Evolutionary conservation across 2,329 filamentous ascomycete genomes (phyloP).

Genomic region (Emergomyces africanus): DNA sequence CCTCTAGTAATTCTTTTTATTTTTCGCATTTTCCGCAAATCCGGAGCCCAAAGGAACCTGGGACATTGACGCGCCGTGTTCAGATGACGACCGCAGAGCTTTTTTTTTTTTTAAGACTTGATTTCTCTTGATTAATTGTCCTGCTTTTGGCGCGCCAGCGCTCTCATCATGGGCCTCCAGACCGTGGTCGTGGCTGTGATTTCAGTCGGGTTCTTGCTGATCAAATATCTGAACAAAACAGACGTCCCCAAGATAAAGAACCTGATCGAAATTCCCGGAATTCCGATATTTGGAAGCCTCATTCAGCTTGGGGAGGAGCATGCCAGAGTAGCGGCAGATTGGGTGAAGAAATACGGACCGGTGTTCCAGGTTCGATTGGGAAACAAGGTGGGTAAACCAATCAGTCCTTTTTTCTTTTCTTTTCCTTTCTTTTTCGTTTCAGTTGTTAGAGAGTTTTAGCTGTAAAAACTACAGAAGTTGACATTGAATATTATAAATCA

Average conservation of each 20-base stretch:
- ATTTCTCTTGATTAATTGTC: no score
- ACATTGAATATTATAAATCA: background rate
- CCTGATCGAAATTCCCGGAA: constrained; percentile 47
- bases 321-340: constrained; percentile 41
- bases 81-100: no score
- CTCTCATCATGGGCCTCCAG: constrained; percentile 8
- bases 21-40: no score
- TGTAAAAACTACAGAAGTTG: no score
- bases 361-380: constrained; percentile 58
- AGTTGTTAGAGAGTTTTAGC: no score
- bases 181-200: constrained; percentile 19
- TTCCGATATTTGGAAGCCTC: constrained; percentile 52
- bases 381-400: constrained; percentile 40
- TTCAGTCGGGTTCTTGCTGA: constrained; percentile 26
- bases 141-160: no score
- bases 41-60: no score
- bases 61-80: no score
- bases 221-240: constrained; percentile 36
- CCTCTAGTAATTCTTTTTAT: no score
- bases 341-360: constrained; percentile 49
- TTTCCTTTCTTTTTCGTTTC: no score
- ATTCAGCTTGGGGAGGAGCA: constrained; percentile 47
- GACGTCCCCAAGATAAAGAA: constrained; percentile 49
- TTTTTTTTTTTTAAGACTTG: no score
- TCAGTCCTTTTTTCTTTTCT: no score